phyloP scores from a whole-genome alignment of 805 yeast species.

The Blastobotrys chiropterorum region DNA sequence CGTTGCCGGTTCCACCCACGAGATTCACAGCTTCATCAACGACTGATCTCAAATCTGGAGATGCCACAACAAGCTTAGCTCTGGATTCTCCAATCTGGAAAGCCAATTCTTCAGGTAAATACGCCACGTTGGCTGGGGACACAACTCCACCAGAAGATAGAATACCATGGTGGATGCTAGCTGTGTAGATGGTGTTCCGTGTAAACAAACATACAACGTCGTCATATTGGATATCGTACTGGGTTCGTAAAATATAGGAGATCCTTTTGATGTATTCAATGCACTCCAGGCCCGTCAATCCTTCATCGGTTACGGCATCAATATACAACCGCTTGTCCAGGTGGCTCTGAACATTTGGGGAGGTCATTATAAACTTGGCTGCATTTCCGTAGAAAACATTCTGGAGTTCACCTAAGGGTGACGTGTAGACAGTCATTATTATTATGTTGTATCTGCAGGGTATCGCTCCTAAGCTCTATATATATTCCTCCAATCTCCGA shows the following conservation, averaged over 20 bases:
- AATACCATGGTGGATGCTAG: slow-evolving; percentile 24
- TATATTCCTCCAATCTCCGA: background rate
- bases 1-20: background rate
- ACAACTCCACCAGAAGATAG: slow-evolving; percentile 24
- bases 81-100: slow-evolving; percentile 21
- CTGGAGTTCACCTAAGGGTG: slow-evolving; percentile 18
- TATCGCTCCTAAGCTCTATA: background rate
- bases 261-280: slow-evolving; percentile 14
- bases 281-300: slow-evolving; percentile 10
- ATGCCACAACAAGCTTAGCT: slow-evolving; percentile 7
- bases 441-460: background rate
- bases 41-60: background rate
- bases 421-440: slow-evolving; percentile 7
- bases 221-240: slow-evolving; percentile 17
- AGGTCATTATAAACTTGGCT: slow-evolving; percentile 13
- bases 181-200: slow-evolving; percentile 23
- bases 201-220: slow-evolving; percentile 26
- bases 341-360: slow-evolving; percentile 10
- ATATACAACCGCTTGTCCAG: slow-evolving; percentile 14
- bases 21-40: background rate
- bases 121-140: slow-evolving; percentile 29
- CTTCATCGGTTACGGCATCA: slow-evolving; percentile 23
- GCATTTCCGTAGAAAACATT: slow-evolving; percentile 15
- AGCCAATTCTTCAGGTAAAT: slow-evolving; percentile 26
- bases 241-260: slow-evolving; percentile 15